phyloP scores from a whole-genome alignment of 2,329 filamentous ascomycete species.

The Berkeleyomyces basicola region DNA sequence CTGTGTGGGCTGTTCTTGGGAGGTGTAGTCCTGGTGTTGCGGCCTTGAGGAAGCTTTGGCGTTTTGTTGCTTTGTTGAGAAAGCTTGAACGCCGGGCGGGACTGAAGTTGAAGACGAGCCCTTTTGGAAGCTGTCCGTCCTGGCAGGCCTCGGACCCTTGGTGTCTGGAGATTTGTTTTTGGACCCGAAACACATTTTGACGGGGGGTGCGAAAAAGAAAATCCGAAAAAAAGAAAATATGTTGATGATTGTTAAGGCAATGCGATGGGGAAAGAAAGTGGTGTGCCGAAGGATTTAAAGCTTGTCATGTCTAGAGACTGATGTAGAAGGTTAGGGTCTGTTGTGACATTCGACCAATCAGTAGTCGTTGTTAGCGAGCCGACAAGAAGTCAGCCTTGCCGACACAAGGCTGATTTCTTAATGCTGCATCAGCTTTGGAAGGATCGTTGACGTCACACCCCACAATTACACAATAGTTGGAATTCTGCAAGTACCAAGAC shows the following conservation, averaged over 20 bases:
- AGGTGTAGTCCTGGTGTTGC: background rate
- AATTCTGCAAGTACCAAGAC: too few species aligned
- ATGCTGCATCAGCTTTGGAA: too few species aligned
- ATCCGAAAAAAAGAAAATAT: background rate
- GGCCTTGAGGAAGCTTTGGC: background rate
- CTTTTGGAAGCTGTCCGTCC: conserved; percentile 15
- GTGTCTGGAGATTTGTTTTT: conserved; percentile 24
- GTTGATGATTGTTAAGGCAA: background rate
- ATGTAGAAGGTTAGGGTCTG: background rate
- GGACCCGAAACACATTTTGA: conserved; percentile 33
- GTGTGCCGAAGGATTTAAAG: background rate
- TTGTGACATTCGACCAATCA: too few species aligned
- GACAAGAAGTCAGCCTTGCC: background rate
- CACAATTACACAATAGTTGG: too few species aligned
- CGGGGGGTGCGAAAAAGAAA: background rate
- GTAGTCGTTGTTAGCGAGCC: background rate
- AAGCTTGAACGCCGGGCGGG: background rate
- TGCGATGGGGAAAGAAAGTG: background rate
- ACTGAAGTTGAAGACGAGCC: background rate
- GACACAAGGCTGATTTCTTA: too few species aligned
- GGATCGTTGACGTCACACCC: too few species aligned
- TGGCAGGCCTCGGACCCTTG: conserved; percentile 19
- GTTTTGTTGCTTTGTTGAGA: conserved; percentile 6
- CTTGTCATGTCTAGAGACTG: background rate
- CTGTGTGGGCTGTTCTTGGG: conserved; percentile 20